A percentile compares a stretch with the other conserved stretches of the same genome.
These are phyloP conservation scores for Juglanconis sp. DNA, from an alignment of 2,329 filamentous ascomycete genomes.

Conservation along the genomic window DNA sequence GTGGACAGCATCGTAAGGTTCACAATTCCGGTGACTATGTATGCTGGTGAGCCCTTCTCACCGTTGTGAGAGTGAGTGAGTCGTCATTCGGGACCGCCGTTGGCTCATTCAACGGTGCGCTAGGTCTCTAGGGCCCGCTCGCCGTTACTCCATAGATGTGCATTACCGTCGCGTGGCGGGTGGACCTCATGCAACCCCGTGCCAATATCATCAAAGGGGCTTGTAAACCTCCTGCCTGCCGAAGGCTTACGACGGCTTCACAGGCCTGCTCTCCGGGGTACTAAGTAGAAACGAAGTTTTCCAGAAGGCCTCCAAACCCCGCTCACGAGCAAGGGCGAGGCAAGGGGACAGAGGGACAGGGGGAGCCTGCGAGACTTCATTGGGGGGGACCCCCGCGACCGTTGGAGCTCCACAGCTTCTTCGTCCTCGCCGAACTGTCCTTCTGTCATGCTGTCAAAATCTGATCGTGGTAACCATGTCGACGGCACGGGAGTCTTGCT, in stretches of 20 bases:
- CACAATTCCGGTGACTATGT: too few relatives aligned
- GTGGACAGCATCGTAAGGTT: not conserved
- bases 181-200: slow-evolving; percentile 13
- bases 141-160: not conserved
- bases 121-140: not conserved
- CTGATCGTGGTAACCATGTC: not conserved
- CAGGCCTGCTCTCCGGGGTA: not conserved
- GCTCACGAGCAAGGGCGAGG: slow-evolving; percentile 1
- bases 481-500: slow-evolving; percentile 3
- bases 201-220: slow-evolving; percentile 7
- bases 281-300: not conserved
- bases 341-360: not conserved
- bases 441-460: slow-evolving; percentile 6
- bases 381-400: not conserved
- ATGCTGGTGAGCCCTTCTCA: too few relatives aligned
- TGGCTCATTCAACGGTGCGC: not conserved
- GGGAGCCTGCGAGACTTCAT: not conserved
- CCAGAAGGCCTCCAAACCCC: slow-evolving; percentile 8
- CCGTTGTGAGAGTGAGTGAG: not conserved
- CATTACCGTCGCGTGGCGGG: slow-evolving; percentile 16
- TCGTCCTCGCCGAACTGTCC: slow-evolving; percentile 14
- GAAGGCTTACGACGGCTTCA: not conserved
- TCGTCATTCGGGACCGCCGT: not conserved
- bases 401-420: slow-evolving; percentile 11
- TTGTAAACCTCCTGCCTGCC: not conserved